These are phyloP conservation scores for Silene conica DNA, from an alignment of 148 eudicot genomes.

Conservation along the genomic window DNA sequence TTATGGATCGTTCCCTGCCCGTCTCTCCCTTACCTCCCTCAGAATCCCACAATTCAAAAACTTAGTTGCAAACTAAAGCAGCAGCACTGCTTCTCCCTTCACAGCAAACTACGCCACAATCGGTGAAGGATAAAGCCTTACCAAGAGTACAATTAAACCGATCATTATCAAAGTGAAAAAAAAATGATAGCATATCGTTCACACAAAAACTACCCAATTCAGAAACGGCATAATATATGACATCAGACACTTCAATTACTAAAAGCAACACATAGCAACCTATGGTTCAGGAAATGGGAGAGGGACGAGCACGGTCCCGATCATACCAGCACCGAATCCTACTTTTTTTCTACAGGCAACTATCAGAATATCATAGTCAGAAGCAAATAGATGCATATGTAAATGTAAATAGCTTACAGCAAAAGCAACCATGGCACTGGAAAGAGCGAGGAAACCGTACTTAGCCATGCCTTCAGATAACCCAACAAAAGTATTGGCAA, in stretches of 20 bases:
- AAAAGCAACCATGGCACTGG: slow-evolving; percentile 83
- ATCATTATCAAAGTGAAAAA: no score
- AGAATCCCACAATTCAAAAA: no score
- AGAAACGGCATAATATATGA: background rate
- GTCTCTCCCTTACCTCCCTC: no score
- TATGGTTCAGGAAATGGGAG: background rate
- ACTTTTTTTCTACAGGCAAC: no score
- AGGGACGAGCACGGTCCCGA: background rate
- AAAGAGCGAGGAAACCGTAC: slow-evolving; percentile 96
- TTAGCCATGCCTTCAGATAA: slow-evolving; percentile 98
- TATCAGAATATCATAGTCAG: background rate
- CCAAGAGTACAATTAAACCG: background rate
- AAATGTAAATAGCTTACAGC: slow-evolving; percentile 60
- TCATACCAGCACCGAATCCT: no score
- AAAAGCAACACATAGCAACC: background rate
- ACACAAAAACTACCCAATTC: background rate
- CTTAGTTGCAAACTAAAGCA: no score
- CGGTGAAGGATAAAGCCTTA: no score
- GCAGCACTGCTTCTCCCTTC: no score
- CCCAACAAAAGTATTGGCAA: slow-evolving; percentile 76
- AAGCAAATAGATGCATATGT: slow-evolving; percentile 5
- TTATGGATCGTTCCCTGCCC: no score
- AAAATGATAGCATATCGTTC: background rate
- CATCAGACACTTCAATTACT: background rate
- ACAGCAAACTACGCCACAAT: no score